phyloP scores from a whole-genome alignment of 2,329 filamentous ascomycete species.

The Trichoderma endophyticum region DNA sequence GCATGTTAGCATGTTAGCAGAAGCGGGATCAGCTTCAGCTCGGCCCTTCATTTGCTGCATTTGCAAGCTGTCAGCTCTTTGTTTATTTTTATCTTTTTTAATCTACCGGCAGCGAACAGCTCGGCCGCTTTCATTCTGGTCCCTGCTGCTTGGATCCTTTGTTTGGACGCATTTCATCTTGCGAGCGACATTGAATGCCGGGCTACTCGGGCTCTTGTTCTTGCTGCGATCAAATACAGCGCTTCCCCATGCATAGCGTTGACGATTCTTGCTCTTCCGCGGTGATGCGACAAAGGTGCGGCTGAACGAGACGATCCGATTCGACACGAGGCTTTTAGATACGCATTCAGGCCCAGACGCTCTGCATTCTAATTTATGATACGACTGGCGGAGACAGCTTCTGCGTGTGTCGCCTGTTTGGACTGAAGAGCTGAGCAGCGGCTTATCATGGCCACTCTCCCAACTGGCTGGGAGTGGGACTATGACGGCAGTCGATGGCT shows the following conservation, averaged over 20 bases:
- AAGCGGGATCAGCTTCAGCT: constrained; percentile 9
- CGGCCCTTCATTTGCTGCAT: neutral
- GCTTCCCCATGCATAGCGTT: neutral
- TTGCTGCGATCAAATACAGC: neutral
- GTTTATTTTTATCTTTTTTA: neutral
- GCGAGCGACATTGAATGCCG: neutral
- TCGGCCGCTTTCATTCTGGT: neutral
- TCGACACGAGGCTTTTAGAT: neutral
- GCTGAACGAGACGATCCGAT: constrained; percentile 9
- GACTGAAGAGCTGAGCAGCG: neutral
- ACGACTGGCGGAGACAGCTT: neutral
- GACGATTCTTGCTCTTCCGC: neutral
- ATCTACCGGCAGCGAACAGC: neutral
- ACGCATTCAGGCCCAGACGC: neutral
- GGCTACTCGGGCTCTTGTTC: neutral
- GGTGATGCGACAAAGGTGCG: constrained; percentile 14
- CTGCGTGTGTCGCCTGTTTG: neutral
- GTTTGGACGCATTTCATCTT: neutral
- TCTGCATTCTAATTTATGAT: neutral
- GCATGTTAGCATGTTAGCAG: neutral
- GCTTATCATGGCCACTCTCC: constrained; percentile 36
- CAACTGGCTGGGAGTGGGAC: constrained; percentile 55
- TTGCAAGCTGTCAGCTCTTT: constrained; percentile 8
- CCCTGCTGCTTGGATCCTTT: neutral
- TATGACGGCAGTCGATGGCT: constrained; percentile 58